Conservation (phyloP, 495 filamentous ascomycete genomes). For the Aspergillus funiculosus region DNA sequence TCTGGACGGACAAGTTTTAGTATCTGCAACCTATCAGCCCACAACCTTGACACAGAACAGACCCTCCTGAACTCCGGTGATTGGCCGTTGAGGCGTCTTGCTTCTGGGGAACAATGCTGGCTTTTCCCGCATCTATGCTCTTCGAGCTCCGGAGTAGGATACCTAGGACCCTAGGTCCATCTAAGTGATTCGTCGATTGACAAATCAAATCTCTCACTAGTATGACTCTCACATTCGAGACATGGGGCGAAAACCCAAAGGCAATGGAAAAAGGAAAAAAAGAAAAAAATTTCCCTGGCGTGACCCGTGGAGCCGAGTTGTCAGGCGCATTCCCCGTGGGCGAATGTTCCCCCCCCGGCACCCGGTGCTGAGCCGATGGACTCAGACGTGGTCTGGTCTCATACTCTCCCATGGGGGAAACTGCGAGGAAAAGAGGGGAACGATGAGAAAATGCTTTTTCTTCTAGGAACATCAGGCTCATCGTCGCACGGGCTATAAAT, state of each 20-base stretch:
- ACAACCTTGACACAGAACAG: neutral
- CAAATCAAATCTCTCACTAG: no score
- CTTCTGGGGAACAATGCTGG: neutral
- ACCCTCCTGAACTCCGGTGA: neutral
- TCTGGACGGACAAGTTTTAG: neutral
- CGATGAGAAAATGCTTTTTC: no score
- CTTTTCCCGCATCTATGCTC: no score
- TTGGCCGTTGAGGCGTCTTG: neutral
- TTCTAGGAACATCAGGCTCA: no score
- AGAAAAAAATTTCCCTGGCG: neutral
- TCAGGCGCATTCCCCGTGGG: slow-evolving; percentile 18
- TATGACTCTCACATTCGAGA: neutral
- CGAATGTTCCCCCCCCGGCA: slow-evolving; percentile 16
- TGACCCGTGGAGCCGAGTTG: slow-evolving; percentile 11
- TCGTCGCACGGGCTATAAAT: slow-evolving; percentile 3
- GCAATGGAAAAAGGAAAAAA: slow-evolving; percentile 6
- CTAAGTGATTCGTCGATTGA: no score
- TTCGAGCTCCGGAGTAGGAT: no score
- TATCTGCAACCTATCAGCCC: slow-evolving; percentile 1
- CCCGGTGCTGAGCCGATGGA: slow-evolving; percentile 13
- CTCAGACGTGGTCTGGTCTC: no score
- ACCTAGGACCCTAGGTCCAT: no score
- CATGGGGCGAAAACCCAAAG: slow-evolving; percentile 5
- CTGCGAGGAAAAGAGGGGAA: no score
- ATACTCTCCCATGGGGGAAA: no score